Percentiles rank a stretch among this genome's conserved stretches.
Evolutionary conservation across 1,284 basidiomycete genomes (phyloP).

Genomic region (Fomitopsis palustris): DNA sequence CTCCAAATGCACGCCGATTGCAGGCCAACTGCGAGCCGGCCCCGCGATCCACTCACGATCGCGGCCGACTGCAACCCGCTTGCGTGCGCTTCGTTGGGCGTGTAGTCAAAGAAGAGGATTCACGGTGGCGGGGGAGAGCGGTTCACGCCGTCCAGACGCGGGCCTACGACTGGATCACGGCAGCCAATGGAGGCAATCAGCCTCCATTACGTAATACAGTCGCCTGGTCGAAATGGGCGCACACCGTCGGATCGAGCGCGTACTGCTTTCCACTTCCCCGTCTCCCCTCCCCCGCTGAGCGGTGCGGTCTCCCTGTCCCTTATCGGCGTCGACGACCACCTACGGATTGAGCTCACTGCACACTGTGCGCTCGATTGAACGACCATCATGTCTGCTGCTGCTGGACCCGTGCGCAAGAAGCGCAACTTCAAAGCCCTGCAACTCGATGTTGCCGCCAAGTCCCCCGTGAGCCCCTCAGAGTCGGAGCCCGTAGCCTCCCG

Average conservation of each 20-base stretch:
- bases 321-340: not conserved
- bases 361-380: not conserved
- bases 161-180: not conserved
- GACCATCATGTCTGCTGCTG: conserved; percentile 12
- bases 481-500: conserved; percentile 40
- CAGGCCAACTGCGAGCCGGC: too few species aligned
- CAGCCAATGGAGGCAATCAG: not conserved
- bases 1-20: too few species aligned
- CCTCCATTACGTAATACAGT: not conserved
- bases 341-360: not conserved
- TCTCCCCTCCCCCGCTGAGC: not conserved
- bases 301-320: not conserved
- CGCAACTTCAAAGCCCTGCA: conserved; percentile 77
- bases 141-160: not conserved
- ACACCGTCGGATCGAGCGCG: not conserved
- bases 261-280: not conserved
- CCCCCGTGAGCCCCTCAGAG: conserved; percentile 34
- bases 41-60: too few species aligned
- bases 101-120: too few species aligned
- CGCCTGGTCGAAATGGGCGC: not conserved
- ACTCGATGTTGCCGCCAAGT: conserved; percentile 48
- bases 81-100: too few species aligned
- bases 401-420: conserved; percentile 64
- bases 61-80: too few species aligned
- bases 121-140: too few species aligned